Evolutionary conservation across 768 basidiomycete genomes (phyloP).

Genomic region (Boletus sp.): DNA sequence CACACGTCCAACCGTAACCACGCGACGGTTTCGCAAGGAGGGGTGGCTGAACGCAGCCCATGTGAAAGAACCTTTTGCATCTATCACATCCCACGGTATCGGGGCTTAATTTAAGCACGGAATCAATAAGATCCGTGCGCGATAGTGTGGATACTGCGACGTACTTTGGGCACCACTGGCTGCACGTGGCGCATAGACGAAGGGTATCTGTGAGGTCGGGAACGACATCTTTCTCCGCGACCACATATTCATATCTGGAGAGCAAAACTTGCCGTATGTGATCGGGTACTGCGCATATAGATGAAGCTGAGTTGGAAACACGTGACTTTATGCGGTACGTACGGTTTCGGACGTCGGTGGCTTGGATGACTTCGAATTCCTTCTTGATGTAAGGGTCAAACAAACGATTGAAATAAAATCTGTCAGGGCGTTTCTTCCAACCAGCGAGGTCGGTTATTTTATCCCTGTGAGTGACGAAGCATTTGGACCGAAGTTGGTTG

Average conservation of each 20-base stretch:
- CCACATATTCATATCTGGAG: conserved; percentile 89
- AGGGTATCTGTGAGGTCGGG: conserved; percentile 84
- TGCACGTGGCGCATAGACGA: conserved; percentile 83
- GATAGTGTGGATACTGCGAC: conserved; percentile 26
- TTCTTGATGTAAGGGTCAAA: conserved; percentile 98
- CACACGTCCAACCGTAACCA: conserved; percentile 97
- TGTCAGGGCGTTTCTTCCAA: conserved; percentile 92
- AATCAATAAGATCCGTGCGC: conserved; percentile 19
- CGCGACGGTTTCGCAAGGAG: conserved; percentile 87
- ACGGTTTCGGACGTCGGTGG: conserved; percentile 87
- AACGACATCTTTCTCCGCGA: conserved; percentile 91
- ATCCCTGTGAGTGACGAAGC: conserved; percentile 92
- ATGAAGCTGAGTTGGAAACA: conserved; percentile 13
- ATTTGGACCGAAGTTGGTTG: conserved; percentile 87
- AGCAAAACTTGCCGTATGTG: conserved; percentile 74
- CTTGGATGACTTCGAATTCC: conserved; percentile 93
- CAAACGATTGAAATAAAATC: conserved; percentile 93
- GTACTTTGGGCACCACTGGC: conserved; percentile 86
- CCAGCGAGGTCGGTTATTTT: conserved; percentile 89
- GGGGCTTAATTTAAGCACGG: conserved; percentile 43
- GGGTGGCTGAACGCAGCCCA: conserved; percentile 91
- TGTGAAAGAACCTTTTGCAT: conserved; percentile 94
- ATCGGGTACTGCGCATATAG: conserved; percentile 61
- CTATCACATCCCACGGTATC: conserved; percentile 88
- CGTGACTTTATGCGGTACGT: conserved; percentile 35